A percentile compares a stretch with the other conserved stretches of the same genome.
These are phyloP conservation scores for Plasmodium ovale DNA, from an alignment of 169 alveolate species.

Conservation along the genomic window DNA sequence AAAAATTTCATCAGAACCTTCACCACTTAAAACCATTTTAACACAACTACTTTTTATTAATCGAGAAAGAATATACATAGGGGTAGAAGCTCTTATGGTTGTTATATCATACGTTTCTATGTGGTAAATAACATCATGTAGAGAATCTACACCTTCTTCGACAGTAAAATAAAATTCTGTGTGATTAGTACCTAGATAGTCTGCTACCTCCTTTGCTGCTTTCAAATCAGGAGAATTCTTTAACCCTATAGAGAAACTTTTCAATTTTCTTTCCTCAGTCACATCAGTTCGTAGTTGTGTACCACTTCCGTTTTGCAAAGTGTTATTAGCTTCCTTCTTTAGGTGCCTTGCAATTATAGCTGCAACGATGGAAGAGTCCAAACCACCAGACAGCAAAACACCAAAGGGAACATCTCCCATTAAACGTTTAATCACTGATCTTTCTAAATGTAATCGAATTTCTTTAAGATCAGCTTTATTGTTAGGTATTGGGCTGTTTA, in stretches of 20 bases:
- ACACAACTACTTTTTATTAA: conserved; percentile 83
- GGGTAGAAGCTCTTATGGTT: conserved; percentile 91
- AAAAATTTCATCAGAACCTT: conserved; percentile 92
- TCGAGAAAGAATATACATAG: conserved; percentile 90
- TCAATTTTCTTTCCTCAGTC: conserved; percentile 16
- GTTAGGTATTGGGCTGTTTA: conserved; percentile 42
- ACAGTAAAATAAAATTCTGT: conserved; percentile 87
- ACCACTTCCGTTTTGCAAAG: conserved; percentile 13
- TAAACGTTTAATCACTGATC: conserved; percentile 76
- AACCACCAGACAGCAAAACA: conserved; percentile 90
- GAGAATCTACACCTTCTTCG: conserved; percentile 84
- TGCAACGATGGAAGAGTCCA: conserved; percentile 90
- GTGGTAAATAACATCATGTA: conserved; percentile 88
- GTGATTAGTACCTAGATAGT: conserved; percentile 88
- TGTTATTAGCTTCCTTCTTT: not conserved
- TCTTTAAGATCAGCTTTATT: conserved; percentile 33
- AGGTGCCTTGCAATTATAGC: conserved; percentile 81
- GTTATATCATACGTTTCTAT: conserved; percentile 91
- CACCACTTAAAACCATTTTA: conserved; percentile 90
- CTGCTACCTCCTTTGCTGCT: conserved; percentile 79
- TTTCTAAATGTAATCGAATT: conserved; percentile 56
- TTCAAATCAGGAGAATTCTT: conserved; percentile 50
- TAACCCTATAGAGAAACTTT: conserved; percentile 69
- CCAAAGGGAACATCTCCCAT: conserved; percentile 92
- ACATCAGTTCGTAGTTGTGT: not conserved